Percentiles rank a stretch among this genome's conserved stretches.
Conservation (phyloP, 345 rosid species). For the Sonneratia alba region DNA sequence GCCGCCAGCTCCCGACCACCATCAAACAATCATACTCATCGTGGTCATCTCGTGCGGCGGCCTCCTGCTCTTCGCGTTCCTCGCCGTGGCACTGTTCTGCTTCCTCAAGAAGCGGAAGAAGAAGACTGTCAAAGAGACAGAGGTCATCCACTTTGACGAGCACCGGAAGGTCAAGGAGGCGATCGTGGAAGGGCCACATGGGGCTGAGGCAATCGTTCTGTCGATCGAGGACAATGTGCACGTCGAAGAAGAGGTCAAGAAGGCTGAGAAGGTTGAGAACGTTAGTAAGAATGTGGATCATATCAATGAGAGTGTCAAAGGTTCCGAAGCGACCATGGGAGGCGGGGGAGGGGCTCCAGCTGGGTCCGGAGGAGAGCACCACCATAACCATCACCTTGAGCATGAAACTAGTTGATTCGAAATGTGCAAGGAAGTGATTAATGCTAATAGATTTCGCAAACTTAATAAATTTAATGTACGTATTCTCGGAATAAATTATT, state of each 20-base stretch:
- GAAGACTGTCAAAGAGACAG: constrained; percentile 4
- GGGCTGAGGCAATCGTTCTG: constrained; percentile 9
- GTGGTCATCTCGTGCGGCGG: constrained; percentile 17
- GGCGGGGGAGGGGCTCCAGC: background rate
- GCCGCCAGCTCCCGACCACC: constrained; percentile 9
- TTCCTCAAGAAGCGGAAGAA: constrained; percentile 18
- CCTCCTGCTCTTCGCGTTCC: constrained; percentile 11
- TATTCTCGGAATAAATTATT: too few relatives aligned
- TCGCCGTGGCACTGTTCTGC: constrained; percentile 15
- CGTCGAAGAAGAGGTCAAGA: too few relatives aligned
- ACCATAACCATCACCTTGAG: background rate
- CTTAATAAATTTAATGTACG: too few relatives aligned
- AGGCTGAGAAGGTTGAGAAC: constrained; percentile 7
- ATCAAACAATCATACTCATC: constrained; percentile 10
- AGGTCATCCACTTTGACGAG: constrained; percentile 13
- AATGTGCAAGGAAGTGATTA: too few relatives aligned
- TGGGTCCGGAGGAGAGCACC: background rate
- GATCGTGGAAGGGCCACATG: constrained; percentile 15
- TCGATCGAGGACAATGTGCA: constrained; percentile 13
- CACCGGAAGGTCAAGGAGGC: constrained; percentile 15
- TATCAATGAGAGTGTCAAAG: background rate
- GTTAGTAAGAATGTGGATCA: background rate
- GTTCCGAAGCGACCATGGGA: background rate
- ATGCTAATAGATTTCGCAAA: too few relatives aligned
- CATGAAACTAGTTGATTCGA: constrained; percentile 3